These are phyloP conservation scores for Monosporascus sp. DNA, from an alignment of 2,329 filamentous ascomycete genomes.

Conservation along the genomic window DNA sequence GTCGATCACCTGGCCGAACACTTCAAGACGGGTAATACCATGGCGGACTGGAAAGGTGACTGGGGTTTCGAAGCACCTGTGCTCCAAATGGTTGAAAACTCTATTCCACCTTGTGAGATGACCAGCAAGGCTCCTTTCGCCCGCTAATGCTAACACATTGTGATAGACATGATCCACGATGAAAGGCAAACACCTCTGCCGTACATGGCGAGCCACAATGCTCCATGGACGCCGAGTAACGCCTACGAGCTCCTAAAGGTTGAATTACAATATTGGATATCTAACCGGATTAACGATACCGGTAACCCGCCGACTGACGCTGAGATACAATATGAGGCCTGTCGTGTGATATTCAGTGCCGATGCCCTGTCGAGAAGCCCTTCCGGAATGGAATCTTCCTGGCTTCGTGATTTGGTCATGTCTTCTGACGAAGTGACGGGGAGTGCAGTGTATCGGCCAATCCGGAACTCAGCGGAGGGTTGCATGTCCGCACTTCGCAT, in stretches of 20 bases:
- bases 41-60: slow-evolving; percentile 67
- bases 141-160: slow-evolving; percentile 31
- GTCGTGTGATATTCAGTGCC: slow-evolving; percentile 51
- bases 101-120: slow-evolving; percentile 59
- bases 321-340: slow-evolving; percentile 54
- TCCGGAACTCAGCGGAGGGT: slow-evolving; percentile 42
- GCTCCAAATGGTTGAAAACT: slow-evolving; percentile 60
- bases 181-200: slow-evolving; percentile 54
- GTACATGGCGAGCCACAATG: slow-evolving; percentile 41
- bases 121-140: slow-evolving; percentile 26
- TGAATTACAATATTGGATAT: slow-evolving; percentile 50
- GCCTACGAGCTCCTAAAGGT: slow-evolving; percentile 59
- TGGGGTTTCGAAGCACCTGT: slow-evolving; percentile 62
- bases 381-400: slow-evolving; percentile 37
- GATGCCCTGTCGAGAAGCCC: slow-evolving; percentile 41
- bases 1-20: slow-evolving; percentile 63
- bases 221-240: slow-evolving; percentile 45
- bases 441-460: slow-evolving; percentile 43
- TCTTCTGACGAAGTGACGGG: slow-evolving; percentile 37
- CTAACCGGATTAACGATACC: slow-evolving; percentile 38
- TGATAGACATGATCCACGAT: slow-evolving; percentile 58
- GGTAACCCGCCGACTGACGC: slow-evolving; percentile 42
- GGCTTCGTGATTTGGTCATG: slow-evolving; percentile 57
- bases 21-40: slow-evolving; percentile 61
- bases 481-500: slow-evolving; percentile 46